Percentiles rank a stretch among this genome's conserved stretches.
Conservation (phyloP, 768 basidiomycete genomes). For the Albatrellus ellisii region DNA sequence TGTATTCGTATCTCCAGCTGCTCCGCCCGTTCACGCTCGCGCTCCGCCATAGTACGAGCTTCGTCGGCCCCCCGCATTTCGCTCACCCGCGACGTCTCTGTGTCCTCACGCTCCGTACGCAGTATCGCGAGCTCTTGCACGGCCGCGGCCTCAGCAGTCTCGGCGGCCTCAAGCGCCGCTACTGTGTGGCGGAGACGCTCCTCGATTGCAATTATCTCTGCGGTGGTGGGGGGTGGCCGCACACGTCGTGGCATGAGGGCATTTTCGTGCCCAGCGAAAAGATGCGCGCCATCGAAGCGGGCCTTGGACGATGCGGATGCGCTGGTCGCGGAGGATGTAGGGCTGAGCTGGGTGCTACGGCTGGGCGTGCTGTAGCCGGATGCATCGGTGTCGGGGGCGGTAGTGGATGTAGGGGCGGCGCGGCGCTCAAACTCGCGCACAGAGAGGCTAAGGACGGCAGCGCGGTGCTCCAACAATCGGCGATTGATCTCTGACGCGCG, state of each 20-base stretch:
- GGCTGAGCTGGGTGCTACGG: conserved; percentile 3
- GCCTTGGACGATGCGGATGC: conserved; percentile 29
- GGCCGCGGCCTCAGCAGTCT: conserved; percentile 48
- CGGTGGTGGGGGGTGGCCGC: conserved; percentile 29
- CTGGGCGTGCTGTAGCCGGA: conserved; percentile 4
- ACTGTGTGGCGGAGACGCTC: conserved; percentile 50
- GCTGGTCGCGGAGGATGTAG: conserved; percentile 25
- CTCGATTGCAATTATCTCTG: conserved; percentile 42
- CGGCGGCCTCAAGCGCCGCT: conserved; percentile 47
- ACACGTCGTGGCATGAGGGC: conserved; percentile 42
- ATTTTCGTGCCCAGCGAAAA: conserved; percentile 73
- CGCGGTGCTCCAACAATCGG: conserved; percentile 67
- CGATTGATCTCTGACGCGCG: conserved; percentile 48
- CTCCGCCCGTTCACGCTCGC: conserved; percentile 33
- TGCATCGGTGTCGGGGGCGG: conserved; percentile 24
- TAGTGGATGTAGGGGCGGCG: conserved; percentile 40
- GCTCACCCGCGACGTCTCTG: conserved; percentile 40
- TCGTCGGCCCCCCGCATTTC: conserved; percentile 41
- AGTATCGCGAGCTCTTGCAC: conserved; percentile 29
- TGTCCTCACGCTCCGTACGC: conserved; percentile 40
- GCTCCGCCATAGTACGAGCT: conserved; percentile 25
- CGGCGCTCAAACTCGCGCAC: conserved; percentile 20
- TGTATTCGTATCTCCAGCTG: conserved; percentile 25
- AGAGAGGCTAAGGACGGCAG: conserved; percentile 65
- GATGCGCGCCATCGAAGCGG: conserved; percentile 72